Evolutionary conservation across 2,329 filamentous ascomycete genomes (phyloP).

Genomic region (Teratosphaeria zuluensis): DNA sequence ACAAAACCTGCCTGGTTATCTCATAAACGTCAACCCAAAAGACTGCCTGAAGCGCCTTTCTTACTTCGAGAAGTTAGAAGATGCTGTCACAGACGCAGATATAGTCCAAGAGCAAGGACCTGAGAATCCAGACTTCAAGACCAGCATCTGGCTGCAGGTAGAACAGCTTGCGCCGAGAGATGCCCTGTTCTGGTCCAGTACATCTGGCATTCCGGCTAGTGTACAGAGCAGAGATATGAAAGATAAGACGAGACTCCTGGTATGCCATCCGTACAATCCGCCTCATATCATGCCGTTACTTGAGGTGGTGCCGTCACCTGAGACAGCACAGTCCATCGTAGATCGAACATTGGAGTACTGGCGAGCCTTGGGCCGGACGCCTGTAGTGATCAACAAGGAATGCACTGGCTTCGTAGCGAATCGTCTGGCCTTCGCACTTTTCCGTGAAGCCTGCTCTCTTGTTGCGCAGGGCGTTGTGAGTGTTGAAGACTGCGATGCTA

Average conservation of each 20-base stretch:
- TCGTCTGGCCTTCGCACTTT: slow-evolving; percentile 46
- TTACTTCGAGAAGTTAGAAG: slow-evolving; percentile 11
- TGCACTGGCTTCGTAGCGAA: slow-evolving; percentile 50
- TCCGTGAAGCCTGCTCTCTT: slow-evolving; percentile 46
- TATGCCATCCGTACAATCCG: slow-evolving; percentile 54
- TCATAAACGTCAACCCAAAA: slow-evolving; percentile 21
- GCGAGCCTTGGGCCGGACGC: slow-evolving; percentile 31
- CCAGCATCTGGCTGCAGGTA: slow-evolving; percentile 42
- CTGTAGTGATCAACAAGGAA: slow-evolving; percentile 44
- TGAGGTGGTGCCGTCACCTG: slow-evolving; percentile 45
- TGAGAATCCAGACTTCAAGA: slow-evolving; percentile 44
- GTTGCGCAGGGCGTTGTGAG: slow-evolving; percentile 45
- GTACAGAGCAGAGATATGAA: slow-evolving; percentile 36
- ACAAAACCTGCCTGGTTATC: slow-evolving; percentile 34
- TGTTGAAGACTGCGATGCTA: slow-evolving; percentile 43
- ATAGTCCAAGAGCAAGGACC: slow-evolving; percentile 53
- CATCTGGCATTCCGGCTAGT: slow-evolving; percentile 48
- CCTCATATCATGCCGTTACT: slow-evolving; percentile 53
- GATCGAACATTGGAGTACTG: slow-evolving; percentile 39
- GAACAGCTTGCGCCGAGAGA: slow-evolving; percentile 34
- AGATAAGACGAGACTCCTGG: slow-evolving; percentile 38
- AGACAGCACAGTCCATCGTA: slow-evolving; percentile 31
- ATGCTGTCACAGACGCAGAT: slow-evolving; percentile 37
- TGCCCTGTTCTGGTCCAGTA: slow-evolving; percentile 48
- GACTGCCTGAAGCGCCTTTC: slow-evolving; percentile 24